These are phyloP conservation scores for Mycena sp. DNA, from an alignment of 1,284 basidiomycete genomes.

Conservation along the genomic window DNA sequence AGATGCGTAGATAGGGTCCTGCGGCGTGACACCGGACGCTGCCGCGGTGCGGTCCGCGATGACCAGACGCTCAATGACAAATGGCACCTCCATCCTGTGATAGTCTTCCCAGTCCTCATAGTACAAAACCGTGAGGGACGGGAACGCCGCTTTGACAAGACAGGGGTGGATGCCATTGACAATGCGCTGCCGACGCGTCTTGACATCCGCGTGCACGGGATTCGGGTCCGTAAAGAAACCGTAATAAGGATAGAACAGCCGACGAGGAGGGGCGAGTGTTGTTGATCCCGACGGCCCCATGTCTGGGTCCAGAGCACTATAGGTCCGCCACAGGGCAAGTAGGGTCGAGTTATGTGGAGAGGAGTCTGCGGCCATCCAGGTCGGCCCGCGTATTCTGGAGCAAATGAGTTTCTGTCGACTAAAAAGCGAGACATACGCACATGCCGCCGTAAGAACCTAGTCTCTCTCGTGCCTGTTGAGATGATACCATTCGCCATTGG, in stretches of 20 bases:
- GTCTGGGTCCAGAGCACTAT: constrained; percentile 70
- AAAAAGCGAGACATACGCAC: constrained; percentile 46
- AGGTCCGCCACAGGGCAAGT: constrained; percentile 82
- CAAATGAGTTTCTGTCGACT: not conserved
- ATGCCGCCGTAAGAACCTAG: constrained; percentile 67
- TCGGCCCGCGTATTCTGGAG: constrained; percentile 34
- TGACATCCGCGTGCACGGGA: constrained; percentile 59
- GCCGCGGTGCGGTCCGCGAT: constrained; percentile 81
- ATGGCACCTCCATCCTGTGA: constrained; percentile 70
- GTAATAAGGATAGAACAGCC: constrained; percentile 78
- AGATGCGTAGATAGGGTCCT: constrained; percentile 57
- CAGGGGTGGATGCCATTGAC: constrained; percentile 70
- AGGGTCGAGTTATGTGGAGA: constrained; percentile 73
- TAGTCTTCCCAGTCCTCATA: constrained; percentile 82
- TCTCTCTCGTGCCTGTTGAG: constrained; percentile 56
- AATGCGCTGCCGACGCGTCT: constrained; percentile 53
- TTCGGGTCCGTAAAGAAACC: constrained; percentile 62
- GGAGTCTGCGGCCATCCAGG: constrained; percentile 63
- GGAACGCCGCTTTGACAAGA: constrained; percentile 75
- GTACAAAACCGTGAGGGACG: constrained; percentile 73
- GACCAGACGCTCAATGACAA: constrained; percentile 79
- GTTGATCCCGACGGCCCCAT: constrained; percentile 60
- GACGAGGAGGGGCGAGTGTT: constrained; percentile 71
- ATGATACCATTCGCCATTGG: constrained; percentile 73
- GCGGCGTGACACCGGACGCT: constrained; percentile 43